Base-by-base conservation (phyloP, 768 basidiomycete genomes). In the Kwoniella shandongensis region DNA sequence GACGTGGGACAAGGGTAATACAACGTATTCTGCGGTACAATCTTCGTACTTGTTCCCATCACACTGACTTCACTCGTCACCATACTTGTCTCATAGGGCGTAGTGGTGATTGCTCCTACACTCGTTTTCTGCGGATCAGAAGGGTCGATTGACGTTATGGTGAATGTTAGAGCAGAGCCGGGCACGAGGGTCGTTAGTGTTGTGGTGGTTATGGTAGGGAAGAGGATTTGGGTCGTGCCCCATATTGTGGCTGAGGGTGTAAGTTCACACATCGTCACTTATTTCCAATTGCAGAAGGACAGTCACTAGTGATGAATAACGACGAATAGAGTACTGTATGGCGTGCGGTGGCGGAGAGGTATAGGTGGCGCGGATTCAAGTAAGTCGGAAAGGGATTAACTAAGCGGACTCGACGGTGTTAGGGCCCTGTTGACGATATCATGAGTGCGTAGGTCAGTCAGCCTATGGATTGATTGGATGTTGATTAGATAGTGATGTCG, bases 21-120 rank as follows among this genome's bases (percentile, higher is more conserved):
- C 17, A 66, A 36, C 26, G 65, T 66, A 38, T 58, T 25, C 40
- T 59, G 61, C 11, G 65, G 65, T 29, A 66, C 54, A 1, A 60
- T 39, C 13, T 38, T 57, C 3, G 65, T 66, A 10, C 63, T 39
- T 18, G 59, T 36, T 25, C 40, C 27, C 15, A 17, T 26, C 18
- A 46, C 41, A 1, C 22, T 27, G 5, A 57, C 29, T 50, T 44
- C 39, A 17, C 47, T 50, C 4, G 55, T 44, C 0, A 50, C 8
- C 35, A 44, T 22, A 15, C n/a, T 35, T 20, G 10, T 11, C 23
- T 13, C 55, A 50, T 6, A 17, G 5, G 20, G 29, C 11, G 5
- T 22, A 36, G 29, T 51, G 3, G 44, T 22, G 3, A 29, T 41
- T 2, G 51, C 39, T 4, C 25, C 18, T 2, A 20, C 32, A 15